Conservation (phyloP, 257 asterid species). For the Nicotiana tomentosiformis region DNA sequence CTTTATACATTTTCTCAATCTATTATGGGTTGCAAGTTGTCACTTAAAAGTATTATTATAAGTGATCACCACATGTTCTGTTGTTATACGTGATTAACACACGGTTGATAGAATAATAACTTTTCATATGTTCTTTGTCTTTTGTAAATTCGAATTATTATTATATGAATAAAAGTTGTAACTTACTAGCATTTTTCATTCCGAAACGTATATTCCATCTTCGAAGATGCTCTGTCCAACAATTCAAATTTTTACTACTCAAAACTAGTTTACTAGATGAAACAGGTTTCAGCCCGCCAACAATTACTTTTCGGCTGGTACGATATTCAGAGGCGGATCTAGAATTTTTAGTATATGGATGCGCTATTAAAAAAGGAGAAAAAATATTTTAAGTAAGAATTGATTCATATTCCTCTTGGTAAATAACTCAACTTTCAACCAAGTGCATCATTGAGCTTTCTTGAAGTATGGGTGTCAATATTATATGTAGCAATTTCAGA, state of each 20-base stretch:
- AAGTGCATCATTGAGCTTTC: no score
- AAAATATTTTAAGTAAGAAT: no score
- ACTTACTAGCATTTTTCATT: not conserved
- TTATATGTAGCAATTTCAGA: no score
- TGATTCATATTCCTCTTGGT: no score
- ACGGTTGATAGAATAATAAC: not conserved
- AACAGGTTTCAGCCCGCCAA: not conserved
- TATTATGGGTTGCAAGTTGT: not conserved
- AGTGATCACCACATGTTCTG: not conserved
- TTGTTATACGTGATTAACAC: not conserved
- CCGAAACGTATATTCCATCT: not conserved
- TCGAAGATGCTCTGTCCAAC: not conserved
- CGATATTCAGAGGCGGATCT: no score
- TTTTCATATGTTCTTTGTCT: not conserved
- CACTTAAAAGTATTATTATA: no score
- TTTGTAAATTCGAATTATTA: not conserved
- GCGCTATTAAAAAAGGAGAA: no score
- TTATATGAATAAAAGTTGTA: no score
- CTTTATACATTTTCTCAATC: not conserved
- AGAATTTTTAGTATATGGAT: no score
- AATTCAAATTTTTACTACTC: not conserved
- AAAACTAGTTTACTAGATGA: no score
- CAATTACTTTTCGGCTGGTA: not conserved
- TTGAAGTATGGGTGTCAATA: no score
- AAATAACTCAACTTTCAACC: no score